Evolutionary conservation across 1,284 basidiomycete species (phyloP), one percentile per base, ranked within the genome.

Genomic region (Malassezia caprae): DNA sequence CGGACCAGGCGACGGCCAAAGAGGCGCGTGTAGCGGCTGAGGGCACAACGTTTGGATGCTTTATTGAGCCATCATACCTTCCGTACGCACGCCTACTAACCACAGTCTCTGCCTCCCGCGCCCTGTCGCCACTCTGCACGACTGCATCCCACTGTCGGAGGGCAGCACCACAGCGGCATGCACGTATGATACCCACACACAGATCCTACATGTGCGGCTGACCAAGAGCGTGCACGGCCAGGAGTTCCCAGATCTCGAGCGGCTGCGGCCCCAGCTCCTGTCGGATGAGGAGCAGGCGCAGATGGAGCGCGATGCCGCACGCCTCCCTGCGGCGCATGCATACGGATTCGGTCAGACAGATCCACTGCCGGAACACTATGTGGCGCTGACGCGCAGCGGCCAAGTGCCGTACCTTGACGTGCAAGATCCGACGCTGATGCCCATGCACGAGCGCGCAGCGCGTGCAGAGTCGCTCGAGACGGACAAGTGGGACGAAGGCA

Each of bases 401-500:
- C 42, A 23, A 11, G 19, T 57, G 13, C 55, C 55, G 1, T 52
- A 40, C 17, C 11, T 57, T 23, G 55, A 57, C 3, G 24, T 57
- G 7, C 17, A 26, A 1, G 43, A 52, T 39, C 49, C 55, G 6
- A 17, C 30, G 17, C 8, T n/a, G 4, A 23, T 41, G 19, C 17
- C 48, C 8, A 3, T 5, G 6, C 23, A 26, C 13, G 44, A 53
- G 26, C 50, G 59, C 2, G 3, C 15, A 8, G 21, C 39, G 37
- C 13, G 21, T 2, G 57, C 57, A 0, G 45, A 58, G 32, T 17
- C 26, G 7, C n/a, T 41, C 1, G 59, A 61, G 31, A 23, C 34
- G 40, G 52, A 48, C 23, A 59, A 61, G 53, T 61, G 56, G 56
- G 59, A 61, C 35, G 59, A 61, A 15, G 56, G 56, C 28, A 51